Conservation (phyloP, 1,284 basidiomycete species). For the Caloboletus inedulis region DNA sequence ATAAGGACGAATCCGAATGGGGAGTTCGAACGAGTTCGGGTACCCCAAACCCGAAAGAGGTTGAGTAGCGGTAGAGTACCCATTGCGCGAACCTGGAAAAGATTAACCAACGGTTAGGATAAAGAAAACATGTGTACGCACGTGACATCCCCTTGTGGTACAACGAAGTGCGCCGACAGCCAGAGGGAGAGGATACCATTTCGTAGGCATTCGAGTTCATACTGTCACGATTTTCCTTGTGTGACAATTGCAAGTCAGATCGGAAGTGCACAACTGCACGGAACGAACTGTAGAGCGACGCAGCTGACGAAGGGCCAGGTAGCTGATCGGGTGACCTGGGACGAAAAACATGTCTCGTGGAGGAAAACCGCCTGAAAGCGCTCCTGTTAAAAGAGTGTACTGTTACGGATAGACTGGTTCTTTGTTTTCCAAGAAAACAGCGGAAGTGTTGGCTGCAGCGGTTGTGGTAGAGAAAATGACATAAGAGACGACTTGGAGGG, state of each 20-base stretch:
- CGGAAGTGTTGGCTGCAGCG: constrained; percentile 51
- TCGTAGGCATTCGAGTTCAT: constrained; percentile 87
- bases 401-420: constrained; percentile 39
- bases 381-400: constrained; percentile 28
- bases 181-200: constrained; percentile 94
- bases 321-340: constrained; percentile 29
- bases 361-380: constrained; percentile 41
- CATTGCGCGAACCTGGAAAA: constrained; percentile 82
- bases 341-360: constrained; percentile 35
- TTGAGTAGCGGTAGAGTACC: constrained; percentile 93
- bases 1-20: constrained; percentile 90
- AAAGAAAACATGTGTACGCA: constrained; percentile 27
- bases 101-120: constrained; percentile 2
- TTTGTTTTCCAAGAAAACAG: constrained; percentile 47
- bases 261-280: background rate
- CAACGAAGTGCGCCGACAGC: constrained; percentile 85
- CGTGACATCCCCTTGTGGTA: constrained; percentile 62
- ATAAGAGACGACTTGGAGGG: constrained; percentile 49
- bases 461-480: constrained; percentile 44
- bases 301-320: constrained; percentile 31
- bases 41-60: constrained; percentile 97
- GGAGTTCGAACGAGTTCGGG: constrained; percentile 87
- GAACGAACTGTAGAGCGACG: constrained; percentile 53
- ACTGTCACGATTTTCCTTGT: constrained; percentile 61
- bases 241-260: constrained; percentile 2